phyloP scores from a whole-genome alignment of 345 rosid genomes.

The Theobroma cacao region DNA sequence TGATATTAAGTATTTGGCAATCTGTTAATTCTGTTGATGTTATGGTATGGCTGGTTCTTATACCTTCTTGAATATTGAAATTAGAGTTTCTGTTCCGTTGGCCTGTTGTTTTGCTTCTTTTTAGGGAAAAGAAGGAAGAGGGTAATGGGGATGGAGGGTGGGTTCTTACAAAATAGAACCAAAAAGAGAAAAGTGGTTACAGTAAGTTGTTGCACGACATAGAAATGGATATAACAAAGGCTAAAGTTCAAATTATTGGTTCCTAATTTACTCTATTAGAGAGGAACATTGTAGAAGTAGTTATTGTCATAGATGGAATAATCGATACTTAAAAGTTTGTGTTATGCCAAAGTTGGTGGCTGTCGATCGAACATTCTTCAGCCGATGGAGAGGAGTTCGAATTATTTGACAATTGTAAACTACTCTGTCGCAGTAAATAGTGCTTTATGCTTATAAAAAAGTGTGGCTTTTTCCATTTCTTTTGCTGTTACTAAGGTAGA shows the following conservation, averaged over 20 bases:
- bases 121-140: neutral
- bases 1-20: too few species aligned
- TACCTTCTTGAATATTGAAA: neutral
- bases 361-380: neutral
- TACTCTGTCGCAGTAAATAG: too few species aligned
- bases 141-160: neutral
- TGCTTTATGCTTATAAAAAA: neutral
- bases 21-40: neutral
- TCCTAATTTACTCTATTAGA: neutral
- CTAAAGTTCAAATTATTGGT: neutral
- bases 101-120: neutral
- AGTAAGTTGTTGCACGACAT: neutral
- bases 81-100: neutral
- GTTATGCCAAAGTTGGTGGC: neutral
- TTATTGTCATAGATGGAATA: neutral
- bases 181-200: neutral
- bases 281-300: neutral
- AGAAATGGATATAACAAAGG: neutral
- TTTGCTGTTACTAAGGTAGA: neutral
- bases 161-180: neutral
- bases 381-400: neutral
- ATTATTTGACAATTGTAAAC: neutral
- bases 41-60: neutral
- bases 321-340: neutral
- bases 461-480: neutral